Evolutionary conservation across 2,329 filamentous ascomycete genomes (phyloP), one percentile per base, ranked within the genome.

Genomic region (Aciculosporium take): DNA sequence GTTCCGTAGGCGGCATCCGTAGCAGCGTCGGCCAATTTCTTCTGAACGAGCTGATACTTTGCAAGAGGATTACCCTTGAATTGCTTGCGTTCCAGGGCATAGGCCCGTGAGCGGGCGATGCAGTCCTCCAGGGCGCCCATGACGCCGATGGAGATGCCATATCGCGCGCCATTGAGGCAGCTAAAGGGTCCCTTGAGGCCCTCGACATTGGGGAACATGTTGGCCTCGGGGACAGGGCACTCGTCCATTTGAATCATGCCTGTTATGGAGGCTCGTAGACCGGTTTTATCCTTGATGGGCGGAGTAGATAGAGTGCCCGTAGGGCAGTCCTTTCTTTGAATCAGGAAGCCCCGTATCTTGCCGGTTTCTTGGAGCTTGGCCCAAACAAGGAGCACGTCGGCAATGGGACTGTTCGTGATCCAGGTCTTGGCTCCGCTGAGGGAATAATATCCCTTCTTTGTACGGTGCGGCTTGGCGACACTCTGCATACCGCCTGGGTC

Each of bases 211-310:
- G 88, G 88, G 54, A 98, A 87, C 87, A 98, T 94, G 65, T 95
- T 94, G 52, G 77, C 84, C 50, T 81, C 78, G 0, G 87, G 80
- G 0, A 98, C 86, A 1, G 91, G 89, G 50, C 84, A 88, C 48
- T 83, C 79, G 49, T 95, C 89, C 56, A 98, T 73, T 52, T 94
- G 87, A 50, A 98, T 95, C 91, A 96, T 96, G 43, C 91, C 91
- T 1, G 91, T 98, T 48, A 95, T 83, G 10, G 85, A 94, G 10
- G 91, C 91, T 44, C 91, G 74, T 25, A 98, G 75, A 2, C 88
- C 91, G 47, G 84, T 95, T 73, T 98, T 98, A 67, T 96, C 77
- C 68, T 93, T 93, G 60, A 98, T 81, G 10, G 83, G 67, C 1
- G 91, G 91, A 5, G 91, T 98, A 60, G 91, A 86, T 12, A 98